These are phyloP conservation scores for Ligustrum vulgare DNA, from an alignment of 257 asterid genomes.

Conservation along the genomic window DNA sequence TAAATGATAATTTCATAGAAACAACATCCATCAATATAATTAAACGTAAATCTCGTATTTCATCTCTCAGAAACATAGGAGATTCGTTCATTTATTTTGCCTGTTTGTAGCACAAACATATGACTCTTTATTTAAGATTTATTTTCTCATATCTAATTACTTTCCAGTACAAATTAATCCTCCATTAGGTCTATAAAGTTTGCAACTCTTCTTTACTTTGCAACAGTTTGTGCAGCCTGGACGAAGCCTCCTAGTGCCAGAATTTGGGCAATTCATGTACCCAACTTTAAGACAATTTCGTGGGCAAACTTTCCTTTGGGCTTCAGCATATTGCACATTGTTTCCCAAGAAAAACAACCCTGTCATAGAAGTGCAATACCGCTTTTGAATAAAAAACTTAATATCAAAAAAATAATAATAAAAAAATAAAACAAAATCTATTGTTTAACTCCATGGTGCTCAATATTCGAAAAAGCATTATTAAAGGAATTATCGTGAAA, in stretches of 20 bases:
- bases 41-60: neutral
- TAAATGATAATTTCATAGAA: no score
- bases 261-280: neutral
- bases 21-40: neutral
- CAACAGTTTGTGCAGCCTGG: neutral
- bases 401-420: no score
- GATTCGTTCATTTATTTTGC: neutral
- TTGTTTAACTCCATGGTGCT: no score
- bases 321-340: neutral
- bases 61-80: neutral
- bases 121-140: neutral
- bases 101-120: neutral
- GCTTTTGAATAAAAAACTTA: neutral
- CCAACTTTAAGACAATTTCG: neutral
- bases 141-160: neutral
- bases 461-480: no score
- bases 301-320: neutral
- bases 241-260: neutral
- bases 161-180: neutral
- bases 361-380: neutral
- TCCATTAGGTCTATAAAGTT: neutral
- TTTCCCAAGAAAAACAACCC: neutral
- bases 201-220: neutral
- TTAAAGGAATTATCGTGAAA: no score
- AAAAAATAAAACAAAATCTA: no score